Base-by-base conservation (phyloP, 2,329 filamentous ascomycete species). In the Apiospora saccharicola region DNA sequence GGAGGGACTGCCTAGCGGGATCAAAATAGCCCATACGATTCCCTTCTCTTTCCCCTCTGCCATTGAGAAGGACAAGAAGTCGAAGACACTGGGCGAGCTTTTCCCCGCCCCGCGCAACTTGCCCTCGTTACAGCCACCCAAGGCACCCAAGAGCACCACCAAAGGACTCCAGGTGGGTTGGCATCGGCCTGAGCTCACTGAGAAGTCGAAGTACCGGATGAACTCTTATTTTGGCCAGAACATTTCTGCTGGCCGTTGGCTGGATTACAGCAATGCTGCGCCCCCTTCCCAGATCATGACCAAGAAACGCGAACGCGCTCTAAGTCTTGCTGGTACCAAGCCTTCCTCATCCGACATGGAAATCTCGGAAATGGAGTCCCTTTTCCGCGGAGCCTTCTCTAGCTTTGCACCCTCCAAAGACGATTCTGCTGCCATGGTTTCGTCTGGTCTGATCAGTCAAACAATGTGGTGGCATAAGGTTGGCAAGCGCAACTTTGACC, bases 321-420 rank as follows among this genome's bases (percentile, higher is more conserved):
- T 94, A 76, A 94, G 92, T 77, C 85, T 89, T 78, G 91, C 83
- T 53, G 91, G 87, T 75, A 88, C 84, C 79, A 89, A 90, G 81
- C 88, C 87, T 6, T 87, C 88, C 2, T 81, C 85, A 6, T 82
- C 83, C 0, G 90, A 91, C 75, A 79, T 89, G 0, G 87, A 93
- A 78, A 85, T 89, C 76, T 88, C 89, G 4, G 92, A 92, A 79
- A 90, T 94, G 82, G 93, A 95, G 76, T 88, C 91, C 0, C 83
- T 95, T 13, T 96, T 95, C 78, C 88, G 92, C 43, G 90, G 92
- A 71, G 93, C 91, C 1, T 96, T 95, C 80, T 94, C 92, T 0
- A 93, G 92, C 78, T 96, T 95, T 80, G 93, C 93, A 7, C 93
- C 93, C 0, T 90, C 89, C 70, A 91, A 90, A 76, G 93, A 96